These are phyloP conservation scores for Pisolithus marmoratus DNA, from an alignment of 768 basidiomycete genomes.

Conservation along the genomic window DNA sequence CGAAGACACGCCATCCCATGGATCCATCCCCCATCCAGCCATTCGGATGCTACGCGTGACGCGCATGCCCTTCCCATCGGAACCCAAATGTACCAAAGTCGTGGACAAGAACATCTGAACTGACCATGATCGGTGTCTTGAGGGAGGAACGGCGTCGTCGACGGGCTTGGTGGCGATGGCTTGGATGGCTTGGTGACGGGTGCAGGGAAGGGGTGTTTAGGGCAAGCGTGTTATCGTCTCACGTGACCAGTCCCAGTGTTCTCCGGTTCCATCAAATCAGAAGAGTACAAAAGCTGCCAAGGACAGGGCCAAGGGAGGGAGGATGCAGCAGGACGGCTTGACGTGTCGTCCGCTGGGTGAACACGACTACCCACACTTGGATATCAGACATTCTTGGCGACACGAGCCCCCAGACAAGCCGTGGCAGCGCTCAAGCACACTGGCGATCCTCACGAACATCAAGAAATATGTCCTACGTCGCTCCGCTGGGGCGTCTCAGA, in stretches of 20 bases:
- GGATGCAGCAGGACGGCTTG: conserved; percentile 16
- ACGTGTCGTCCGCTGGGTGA: conserved; percentile 3
- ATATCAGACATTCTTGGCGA: conserved; percentile 18
- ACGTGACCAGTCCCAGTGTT: conserved; percentile 20
- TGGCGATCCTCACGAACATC: conserved; percentile 9
- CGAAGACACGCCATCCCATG: conserved; percentile 1
- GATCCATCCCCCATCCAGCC: conserved; percentile 28
- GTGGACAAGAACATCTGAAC: conserved; percentile 11
- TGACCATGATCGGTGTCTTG: conserved; percentile 31
- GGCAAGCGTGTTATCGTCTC: conserved; percentile 12
- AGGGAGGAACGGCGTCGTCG: conserved; percentile 14
- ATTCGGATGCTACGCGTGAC: conserved; percentile 4
- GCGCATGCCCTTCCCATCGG: not conserved
- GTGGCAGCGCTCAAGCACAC: conserved; percentile 2
- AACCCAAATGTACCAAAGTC: not conserved
- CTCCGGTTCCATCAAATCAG: too few species aligned
- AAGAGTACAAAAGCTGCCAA: too few species aligned
- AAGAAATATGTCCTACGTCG: conserved; percentile 15
- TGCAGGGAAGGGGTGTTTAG: conserved; percentile 12
- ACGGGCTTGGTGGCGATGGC: conserved; percentile 19
- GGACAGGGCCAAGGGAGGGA: conserved; percentile 5
- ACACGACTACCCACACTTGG: conserved; percentile 10
- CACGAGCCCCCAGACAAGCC: conserved; percentile 14
- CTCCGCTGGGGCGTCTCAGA: conserved; percentile 6
- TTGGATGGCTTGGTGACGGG: conserved; percentile 1